Base-by-base conservation (phyloP, 768 basidiomycete genomes). In the Tylopilus sp. region DNA sequence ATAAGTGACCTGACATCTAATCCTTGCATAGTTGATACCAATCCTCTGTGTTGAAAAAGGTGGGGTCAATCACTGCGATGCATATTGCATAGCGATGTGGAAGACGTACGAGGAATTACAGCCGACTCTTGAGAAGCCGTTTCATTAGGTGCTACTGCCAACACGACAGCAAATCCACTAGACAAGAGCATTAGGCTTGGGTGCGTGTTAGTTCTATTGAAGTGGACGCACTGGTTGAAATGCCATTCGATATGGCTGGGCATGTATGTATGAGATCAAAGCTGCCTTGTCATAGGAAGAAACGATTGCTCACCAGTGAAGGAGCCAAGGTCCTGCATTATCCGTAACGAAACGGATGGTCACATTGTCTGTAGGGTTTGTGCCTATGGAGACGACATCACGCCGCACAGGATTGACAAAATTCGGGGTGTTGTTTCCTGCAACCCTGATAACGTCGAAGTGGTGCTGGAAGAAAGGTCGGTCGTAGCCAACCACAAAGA, bases 331-430 rank as follows among this genome's bases (percentile, higher is more conserved):
- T n/a, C 35, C 35, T 3, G 35, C 17, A 35, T 44, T 44, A 55
- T 86, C 78, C 1, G 83, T 83, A 17, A 67, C 61, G 65, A 83
- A 86, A 42, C 82, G 76, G 43, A 87, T 71, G 6, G 76, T 77
- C 21, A 79, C 78, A 58, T 77, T 66, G 68, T 78, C 65, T 3
- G 47, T 53, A 63, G 76, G 47, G 3, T 31, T 39, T 1, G 21
- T 44, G 26, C 65, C 65, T 0, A 60, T 47, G 18, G 57, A 62
- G 21, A 67, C 62, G 5, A 61, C 61, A 18, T 74, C 72, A 13
- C 72, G 63, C 36, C 56, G 53, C 21, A 69, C 58, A 4, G 73
- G 73, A 43, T 73, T 68, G 3, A 58, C 56, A 18, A 64, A 73
- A 58, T 74, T 74, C 38, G 57, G 38, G 3, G 18, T 21, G 6